Evolutionary conservation across 2,329 filamentous ascomycete genomes (phyloP), one percentile per base, ranked within the genome.

Genomic region (Cryphonectria naterciae): DNA sequence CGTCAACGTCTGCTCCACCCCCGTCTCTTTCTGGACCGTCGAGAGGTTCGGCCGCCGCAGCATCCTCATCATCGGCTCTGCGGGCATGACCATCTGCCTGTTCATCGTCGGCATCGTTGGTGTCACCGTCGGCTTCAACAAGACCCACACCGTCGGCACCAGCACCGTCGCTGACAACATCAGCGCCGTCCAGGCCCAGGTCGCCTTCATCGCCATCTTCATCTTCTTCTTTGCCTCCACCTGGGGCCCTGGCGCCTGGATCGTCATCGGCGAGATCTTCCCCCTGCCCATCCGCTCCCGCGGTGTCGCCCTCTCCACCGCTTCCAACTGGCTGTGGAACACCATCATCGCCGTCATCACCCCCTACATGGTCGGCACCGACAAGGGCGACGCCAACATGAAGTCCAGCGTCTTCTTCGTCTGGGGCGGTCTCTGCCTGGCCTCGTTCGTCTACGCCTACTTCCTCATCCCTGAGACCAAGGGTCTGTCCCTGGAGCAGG

Each of bases 291-390:
- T 97, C 82, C 92, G 94, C 77, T 92, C 94, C 56, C 92, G 93
- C 75, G 94, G 94, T 84, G 93, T 97, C 72, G 93, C 88, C 76
- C 87, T 97, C 61, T 95, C 93, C 56, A 97, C 94, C 11, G 92
- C 94, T 73, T 94, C 91, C 79, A 97, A 97, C 88, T 97, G 93
- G 93, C 87, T 96, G 74, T 96, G 93, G 93, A 96, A 94, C 85
- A 93, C 91, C 81, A 87, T 87, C 77, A 87, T 88, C 68, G 86
- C 89, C 71, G 87, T 93, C 79, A 92, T 94, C 81, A 91, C 88
- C n/a, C 91, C 91, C 17, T 92, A 91, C 85, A 90, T 93, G 83
- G 86, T 89, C 61, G 87, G 86, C 73, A 76, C 81, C 56, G 83
- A 88, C 72, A 81, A 87, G 73, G 91, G 89, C 74, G 54, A 68